These are phyloP conservation scores for Irpex lacteus DNA, from an alignment of 1,284 basidiomycete species.

Conservation along the genomic window DNA sequence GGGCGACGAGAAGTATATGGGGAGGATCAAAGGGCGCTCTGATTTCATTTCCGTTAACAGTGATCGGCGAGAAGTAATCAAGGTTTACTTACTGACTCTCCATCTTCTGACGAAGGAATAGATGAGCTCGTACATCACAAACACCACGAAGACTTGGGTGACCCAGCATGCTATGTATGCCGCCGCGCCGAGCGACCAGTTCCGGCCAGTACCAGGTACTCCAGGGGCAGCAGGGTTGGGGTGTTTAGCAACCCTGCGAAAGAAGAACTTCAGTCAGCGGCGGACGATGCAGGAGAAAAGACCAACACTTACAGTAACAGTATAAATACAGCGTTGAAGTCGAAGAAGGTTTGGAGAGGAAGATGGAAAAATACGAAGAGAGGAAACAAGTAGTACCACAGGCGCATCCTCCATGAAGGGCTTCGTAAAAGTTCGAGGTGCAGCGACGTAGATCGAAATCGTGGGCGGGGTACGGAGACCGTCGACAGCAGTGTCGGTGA, in stretches of 20 bases:
- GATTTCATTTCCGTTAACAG: constrained; percentile 4
- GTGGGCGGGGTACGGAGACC: constrained; percentile 45
- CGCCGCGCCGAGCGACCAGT: constrained; percentile 76
- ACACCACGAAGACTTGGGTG: constrained; percentile 73
- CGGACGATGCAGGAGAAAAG: constrained; percentile 11
- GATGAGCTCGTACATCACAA: constrained; percentile 75
- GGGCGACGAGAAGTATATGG: constrained; percentile 78
- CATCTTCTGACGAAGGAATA: constrained; percentile 80
- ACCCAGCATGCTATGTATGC: constrained; percentile 79
- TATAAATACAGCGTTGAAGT: constrained; percentile 78
- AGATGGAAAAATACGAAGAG: constrained; percentile 68
- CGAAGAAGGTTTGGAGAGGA: constrained; percentile 74
- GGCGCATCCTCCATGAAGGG: constrained; percentile 50
- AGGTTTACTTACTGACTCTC: constrained; percentile 71
- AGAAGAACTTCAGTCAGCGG: constrained; percentile 14
- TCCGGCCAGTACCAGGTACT: constrained; percentile 63
- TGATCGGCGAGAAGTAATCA: constrained; percentile 6
- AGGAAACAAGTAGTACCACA: constrained; percentile 68
- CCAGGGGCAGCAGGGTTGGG: constrained; percentile 67
- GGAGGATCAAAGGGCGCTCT: constrained; percentile 80
- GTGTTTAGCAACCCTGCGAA: constrained; percentile 58
- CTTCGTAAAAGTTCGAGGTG: constrained; percentile 63
- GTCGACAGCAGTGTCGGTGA: constrained; percentile 46
- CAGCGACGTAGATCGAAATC: constrained; percentile 61
- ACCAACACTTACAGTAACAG: constrained; percentile 63